phyloP scores from a whole-genome alignment of 805 yeast species.

The Grigorovia humatica region DNA sequence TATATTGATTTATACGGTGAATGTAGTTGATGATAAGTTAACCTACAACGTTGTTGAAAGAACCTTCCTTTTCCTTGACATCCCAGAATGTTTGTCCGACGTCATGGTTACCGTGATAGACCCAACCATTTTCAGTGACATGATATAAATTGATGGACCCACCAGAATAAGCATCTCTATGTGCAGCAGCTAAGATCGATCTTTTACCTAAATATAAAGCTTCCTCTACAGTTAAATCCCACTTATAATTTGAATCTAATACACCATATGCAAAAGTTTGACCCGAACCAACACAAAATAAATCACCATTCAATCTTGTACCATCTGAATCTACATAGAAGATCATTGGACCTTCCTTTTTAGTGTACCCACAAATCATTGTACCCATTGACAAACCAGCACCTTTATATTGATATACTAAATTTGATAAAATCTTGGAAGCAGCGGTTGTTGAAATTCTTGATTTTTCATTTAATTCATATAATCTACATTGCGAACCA shows the following conservation, averaged over 20 bases:
- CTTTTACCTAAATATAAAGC: slow-evolving; percentile 92
- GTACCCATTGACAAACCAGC: slow-evolving; percentile 99
- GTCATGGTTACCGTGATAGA: slow-evolving; percentile 88
- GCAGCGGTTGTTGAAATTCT: slow-evolving; percentile 96
- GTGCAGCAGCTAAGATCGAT: slow-evolving; percentile 93
- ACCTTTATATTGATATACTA: slow-evolving; percentile 90
- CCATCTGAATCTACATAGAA: slow-evolving; percentile 97
- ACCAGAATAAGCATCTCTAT: slow-evolving; percentile 97
- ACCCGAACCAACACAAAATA: slow-evolving; percentile 97
- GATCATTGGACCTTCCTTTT: slow-evolving; percentile 90
- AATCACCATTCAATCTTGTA: slow-evolving; percentile 84
- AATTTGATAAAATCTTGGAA: slow-evolving; percentile 80
- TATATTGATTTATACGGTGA: background rate
- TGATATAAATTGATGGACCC: slow-evolving; percentile 91
- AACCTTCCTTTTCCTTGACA: slow-evolving; percentile 74
- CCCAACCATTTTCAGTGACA: slow-evolving; percentile 91
- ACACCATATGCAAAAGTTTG: slow-evolving; percentile 99
- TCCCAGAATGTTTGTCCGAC: slow-evolving; percentile 90
- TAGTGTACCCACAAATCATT: slow-evolving; percentile 95
- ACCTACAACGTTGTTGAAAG: slow-evolving; percentile 69
- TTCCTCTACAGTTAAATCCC: slow-evolving; percentile 90
- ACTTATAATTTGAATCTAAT: slow-evolving; percentile 78
- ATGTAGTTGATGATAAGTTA: slow-evolving; percentile 3
- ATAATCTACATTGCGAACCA: slow-evolving; percentile 91
- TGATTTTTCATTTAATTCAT: slow-evolving; percentile 89